Percentiles rank a stretch among this genome's conserved stretches.
Conservation (phyloP, 2,329 filamentous ascomycete species). For the Alternaria arborescens region DNA sequence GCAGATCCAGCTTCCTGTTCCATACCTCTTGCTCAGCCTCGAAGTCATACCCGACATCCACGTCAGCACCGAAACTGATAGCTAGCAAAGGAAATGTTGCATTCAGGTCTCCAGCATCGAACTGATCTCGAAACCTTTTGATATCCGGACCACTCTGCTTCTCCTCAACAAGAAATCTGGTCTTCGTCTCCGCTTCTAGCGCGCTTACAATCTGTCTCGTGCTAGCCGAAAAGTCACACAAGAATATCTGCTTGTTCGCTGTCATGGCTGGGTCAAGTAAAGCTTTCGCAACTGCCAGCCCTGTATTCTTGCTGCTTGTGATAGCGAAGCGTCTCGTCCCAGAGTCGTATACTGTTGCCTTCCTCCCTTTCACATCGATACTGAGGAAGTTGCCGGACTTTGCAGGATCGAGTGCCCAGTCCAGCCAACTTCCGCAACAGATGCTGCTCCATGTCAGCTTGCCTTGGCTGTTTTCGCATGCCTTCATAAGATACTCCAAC, state of each 20-base stretch:
- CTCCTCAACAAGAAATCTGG: slow-evolving; percentile 23
- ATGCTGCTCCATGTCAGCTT: slow-evolving; percentile 32
- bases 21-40: slow-evolving; percentile 32
- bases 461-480: slow-evolving; percentile 25
- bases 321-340: slow-evolving; percentile 24
- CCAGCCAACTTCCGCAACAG: slow-evolving; percentile 35
- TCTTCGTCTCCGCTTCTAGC: slow-evolving; percentile 24
- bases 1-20: slow-evolving; percentile 33
- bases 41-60: slow-evolving; percentile 35
- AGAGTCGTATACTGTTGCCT: slow-evolving; percentile 32
- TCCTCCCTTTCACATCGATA: slow-evolving; percentile 29
- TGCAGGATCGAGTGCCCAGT: slow-evolving; percentile 27
- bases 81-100: slow-evolving; percentile 29
- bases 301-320: slow-evolving; percentile 31
- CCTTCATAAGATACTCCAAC: slow-evolving; percentile 45
- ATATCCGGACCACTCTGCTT: slow-evolving; percentile 19
- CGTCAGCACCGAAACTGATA: slow-evolving; percentile 30
- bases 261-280: slow-evolving; percentile 17
- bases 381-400: slow-evolving; percentile 4
- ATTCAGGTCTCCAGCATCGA: slow-evolving; percentile 27
- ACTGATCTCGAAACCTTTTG: slow-evolving; percentile 14
- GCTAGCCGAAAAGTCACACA: background rate
- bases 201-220: slow-evolving; percentile 15
- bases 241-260: slow-evolving; percentile 25
- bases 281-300: slow-evolving; percentile 25